phyloP scores from a whole-genome alignment of 306 rosid genomes.

The Dryas drummondii region DNA sequence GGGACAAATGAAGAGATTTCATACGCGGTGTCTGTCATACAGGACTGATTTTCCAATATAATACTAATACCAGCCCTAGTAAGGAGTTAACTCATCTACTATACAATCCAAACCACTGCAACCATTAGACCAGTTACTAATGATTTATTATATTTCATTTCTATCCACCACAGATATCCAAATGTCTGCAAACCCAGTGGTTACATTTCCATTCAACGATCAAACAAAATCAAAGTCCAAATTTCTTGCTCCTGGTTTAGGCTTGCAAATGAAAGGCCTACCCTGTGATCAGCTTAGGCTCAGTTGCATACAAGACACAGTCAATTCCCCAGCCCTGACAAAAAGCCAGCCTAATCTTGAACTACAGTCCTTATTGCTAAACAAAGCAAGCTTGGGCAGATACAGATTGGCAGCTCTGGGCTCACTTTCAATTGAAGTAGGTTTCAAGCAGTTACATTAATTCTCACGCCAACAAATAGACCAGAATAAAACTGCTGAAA shows the following conservation, averaged over 20 bases:
- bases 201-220: neutral
- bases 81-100: neutral
- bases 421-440: neutral
- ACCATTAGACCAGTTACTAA: too few species aligned
- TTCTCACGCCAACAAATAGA: neutral
- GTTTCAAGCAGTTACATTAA: conserved; percentile 7
- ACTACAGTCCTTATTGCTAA: neutral
- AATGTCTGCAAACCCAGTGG: neutral
- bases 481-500: neutral
- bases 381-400: too few species aligned
- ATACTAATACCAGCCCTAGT: neutral
- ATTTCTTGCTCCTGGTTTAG: neutral
- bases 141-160: neutral
- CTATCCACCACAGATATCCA: conserved; percentile 1
- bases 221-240: neutral
- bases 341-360: neutral
- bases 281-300: neutral
- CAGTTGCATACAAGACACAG: neutral
- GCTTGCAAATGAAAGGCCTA: neutral
- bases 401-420: too few species aligned
- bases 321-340: neutral
- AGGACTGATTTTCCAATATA: neutral
- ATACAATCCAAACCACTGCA: neutral
- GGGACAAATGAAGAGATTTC: neutral
- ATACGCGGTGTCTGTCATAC: neutral